Evolutionary conservation across 805 yeast species (phyloP).

Genomic region (Wickerhamiella lipophila): DNA sequence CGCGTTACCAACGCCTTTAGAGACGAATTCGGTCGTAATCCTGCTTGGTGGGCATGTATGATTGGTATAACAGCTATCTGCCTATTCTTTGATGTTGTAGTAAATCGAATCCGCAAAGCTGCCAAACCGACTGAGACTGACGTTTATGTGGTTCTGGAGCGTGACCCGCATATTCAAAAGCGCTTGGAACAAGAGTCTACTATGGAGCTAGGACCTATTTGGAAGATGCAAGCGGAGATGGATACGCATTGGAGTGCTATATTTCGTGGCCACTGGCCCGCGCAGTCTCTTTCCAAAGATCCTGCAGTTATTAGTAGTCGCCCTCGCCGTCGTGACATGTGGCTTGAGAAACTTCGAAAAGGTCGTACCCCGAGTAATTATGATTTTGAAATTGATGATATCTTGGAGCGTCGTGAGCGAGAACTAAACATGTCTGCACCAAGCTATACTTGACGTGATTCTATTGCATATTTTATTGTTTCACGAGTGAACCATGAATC

Average conservation of each 20-base stretch:
- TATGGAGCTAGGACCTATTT: slow-evolving; percentile 55
- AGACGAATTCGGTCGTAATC: slow-evolving; percentile 62
- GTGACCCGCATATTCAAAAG: slow-evolving; percentile 50
- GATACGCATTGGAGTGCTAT: slow-evolving; percentile 66
- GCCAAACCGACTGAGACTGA: slow-evolving; percentile 64
- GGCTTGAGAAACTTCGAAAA: slow-evolving; percentile 24
- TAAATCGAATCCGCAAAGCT: slow-evolving; percentile 44
- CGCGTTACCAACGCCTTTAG: slow-evolving; percentile 59
- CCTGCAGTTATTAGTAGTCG: slow-evolving; percentile 10
- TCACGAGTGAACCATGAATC: not conserved
- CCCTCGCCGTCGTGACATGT: slow-evolving; percentile 17
- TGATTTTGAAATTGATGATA: slow-evolving; percentile 29
- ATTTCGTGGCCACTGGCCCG: slow-evolving; percentile 27
- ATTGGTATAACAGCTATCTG: slow-evolving; percentile 47
- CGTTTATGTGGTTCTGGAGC: slow-evolving; percentile 63
- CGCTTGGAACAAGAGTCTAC: slow-evolving; percentile 62
- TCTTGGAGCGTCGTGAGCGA: slow-evolving; percentile 29
- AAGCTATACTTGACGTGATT: not conserved
- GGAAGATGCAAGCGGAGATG: slow-evolving; percentile 35
- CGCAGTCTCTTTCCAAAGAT: slow-evolving; percentile 12
- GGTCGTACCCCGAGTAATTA: slow-evolving; percentile 23
- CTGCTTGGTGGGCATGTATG: slow-evolving; percentile 77
- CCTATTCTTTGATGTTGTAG: slow-evolving; percentile 49
- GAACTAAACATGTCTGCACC: slow-evolving; percentile 18
- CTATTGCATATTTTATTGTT: slow-evolving; percentile 3